phyloP scores from a whole-genome alignment of 2,329 filamentous ascomycete genomes.

The Ophiostoma tasmaniense region DNA sequence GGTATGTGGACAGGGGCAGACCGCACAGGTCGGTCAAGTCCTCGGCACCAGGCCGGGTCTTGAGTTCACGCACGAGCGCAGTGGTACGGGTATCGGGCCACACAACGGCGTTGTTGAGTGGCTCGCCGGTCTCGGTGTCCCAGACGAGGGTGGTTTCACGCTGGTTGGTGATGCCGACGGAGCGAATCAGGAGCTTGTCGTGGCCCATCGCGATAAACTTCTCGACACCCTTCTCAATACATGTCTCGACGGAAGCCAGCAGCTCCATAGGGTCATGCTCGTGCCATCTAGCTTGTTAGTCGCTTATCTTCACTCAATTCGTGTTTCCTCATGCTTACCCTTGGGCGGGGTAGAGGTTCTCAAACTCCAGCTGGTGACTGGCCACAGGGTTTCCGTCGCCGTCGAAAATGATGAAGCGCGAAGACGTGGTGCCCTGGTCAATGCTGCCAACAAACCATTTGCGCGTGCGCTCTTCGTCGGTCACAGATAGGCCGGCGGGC shows the following conservation, averaged over 20 bases:
- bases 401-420: slow-evolving; percentile 86
- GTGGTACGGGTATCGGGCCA: slow-evolving; percentile 83
- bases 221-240: slow-evolving; percentile 59
- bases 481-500: slow-evolving; percentile 28
- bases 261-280: slow-evolving; percentile 79
- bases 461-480: slow-evolving; percentile 26
- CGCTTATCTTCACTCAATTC: background rate
- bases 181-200: slow-evolving; percentile 58
- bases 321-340: slow-evolving; percentile 50
- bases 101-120: slow-evolving; percentile 75
- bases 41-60: slow-evolving; percentile 57
- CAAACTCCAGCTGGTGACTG: slow-evolving; percentile 79
- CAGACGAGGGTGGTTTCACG: slow-evolving; percentile 81
- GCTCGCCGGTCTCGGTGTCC: slow-evolving; percentile 72
- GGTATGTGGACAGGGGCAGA: slow-evolving; percentile 79
- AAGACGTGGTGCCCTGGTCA: slow-evolving; percentile 84
- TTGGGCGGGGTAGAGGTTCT: slow-evolving; percentile 73
- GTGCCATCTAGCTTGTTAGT: slow-evolving; percentile 57
- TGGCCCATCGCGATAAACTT: slow-evolving; percentile 74
- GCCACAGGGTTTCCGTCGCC: slow-evolving; percentile 67
- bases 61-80: slow-evolving; percentile 65
- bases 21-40: slow-evolving; percentile 64
- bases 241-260: slow-evolving; percentile 64
- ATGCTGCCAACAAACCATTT: slow-evolving; percentile 75
- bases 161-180: slow-evolving; percentile 83